Percentiles rank a stretch among this genome's conserved stretches.
These are phyloP conservation scores for Kuraishia cidri DNA, from an alignment of 805 yeast species.

Conservation along the genomic window DNA sequence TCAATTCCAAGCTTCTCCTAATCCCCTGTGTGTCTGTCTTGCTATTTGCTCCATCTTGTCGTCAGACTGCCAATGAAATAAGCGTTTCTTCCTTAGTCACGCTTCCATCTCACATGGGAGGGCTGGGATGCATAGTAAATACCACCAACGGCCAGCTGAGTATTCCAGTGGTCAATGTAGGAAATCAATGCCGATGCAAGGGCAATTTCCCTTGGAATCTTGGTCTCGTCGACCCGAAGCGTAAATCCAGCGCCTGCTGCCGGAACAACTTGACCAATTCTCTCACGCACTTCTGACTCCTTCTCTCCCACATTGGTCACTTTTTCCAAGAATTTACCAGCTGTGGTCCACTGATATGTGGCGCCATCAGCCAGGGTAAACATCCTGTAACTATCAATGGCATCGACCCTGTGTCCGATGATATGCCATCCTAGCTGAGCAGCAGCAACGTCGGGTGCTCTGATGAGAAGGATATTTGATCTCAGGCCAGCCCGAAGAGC, in stretches of 20 bases:
- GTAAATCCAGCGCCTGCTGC: constrained; percentile 48
- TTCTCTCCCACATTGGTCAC: constrained; percentile 54
- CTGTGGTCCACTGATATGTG: constrained; percentile 58
- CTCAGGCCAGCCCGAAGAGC: constrained; percentile 51
- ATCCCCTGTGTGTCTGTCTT: too few relatives aligned
- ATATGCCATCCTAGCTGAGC: constrained; percentile 60
- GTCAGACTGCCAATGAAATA: too few relatives aligned
- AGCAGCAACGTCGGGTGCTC: constrained; percentile 38
- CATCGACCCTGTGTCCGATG: constrained; percentile 51
- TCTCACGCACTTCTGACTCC: constrained; percentile 53
- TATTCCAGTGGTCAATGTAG: constrained; percentile 61
- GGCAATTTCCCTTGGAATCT: constrained; percentile 51
- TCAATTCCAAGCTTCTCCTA: too few relatives aligned
- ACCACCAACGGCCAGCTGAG: constrained; percentile 53
- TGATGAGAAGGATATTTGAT: constrained; percentile 46
- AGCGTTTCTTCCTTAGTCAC: constrained; percentile 36
- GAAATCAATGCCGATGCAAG: constrained; percentile 51
- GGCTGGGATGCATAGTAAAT: constrained; percentile 47
- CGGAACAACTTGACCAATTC: constrained; percentile 52
- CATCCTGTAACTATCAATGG: constrained; percentile 49
- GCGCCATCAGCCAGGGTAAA: constrained; percentile 52
- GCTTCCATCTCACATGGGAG: constrained; percentile 43
- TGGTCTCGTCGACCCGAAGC: constrained; percentile 40
- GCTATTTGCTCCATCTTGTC: too few relatives aligned
- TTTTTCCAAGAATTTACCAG: constrained; percentile 47